Conservation (phyloP, 345 rosid genomes). For the Mallotus nudiflorus region DNA sequence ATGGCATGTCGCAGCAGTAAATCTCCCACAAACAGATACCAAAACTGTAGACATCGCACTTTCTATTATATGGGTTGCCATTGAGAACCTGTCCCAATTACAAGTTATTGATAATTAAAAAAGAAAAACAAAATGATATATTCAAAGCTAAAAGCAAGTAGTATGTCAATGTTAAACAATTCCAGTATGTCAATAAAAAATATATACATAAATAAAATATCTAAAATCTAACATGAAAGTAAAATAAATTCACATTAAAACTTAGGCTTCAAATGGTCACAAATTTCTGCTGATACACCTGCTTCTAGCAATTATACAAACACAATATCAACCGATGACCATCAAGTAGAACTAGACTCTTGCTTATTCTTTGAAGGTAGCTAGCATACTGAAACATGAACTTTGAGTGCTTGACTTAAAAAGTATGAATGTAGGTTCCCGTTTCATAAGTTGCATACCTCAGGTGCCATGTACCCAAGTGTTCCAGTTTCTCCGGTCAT, state of each 20-base stretch:
- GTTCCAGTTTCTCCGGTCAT: slow-evolving; percentile 46
- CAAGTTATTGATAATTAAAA: not conserved
- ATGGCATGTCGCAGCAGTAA: slow-evolving; percentile 46
- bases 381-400: too few relatives aligned
- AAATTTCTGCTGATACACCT: too few relatives aligned
- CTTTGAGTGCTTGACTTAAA: not conserved
- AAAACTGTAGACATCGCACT: slow-evolving; percentile 44
- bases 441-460: slow-evolving; percentile 21
- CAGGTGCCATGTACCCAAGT: slow-evolving; percentile 45
- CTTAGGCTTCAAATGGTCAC: too few relatives aligned
- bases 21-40: slow-evolving; percentile 49
- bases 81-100: slow-evolving; percentile 33
- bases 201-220: too few relatives aligned
- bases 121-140: not conserved
- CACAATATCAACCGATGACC: too few relatives aligned
- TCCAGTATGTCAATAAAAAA: too few relatives aligned
- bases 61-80: slow-evolving; percentile 38
- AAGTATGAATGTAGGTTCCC: not conserved
- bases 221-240: too few relatives aligned
- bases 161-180: not conserved
- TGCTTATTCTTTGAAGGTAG: too few relatives aligned
- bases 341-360: too few relatives aligned
- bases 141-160: not conserved
- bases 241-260: too few relatives aligned
- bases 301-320: too few relatives aligned